Percentiles rank a stretch among this genome's conserved stretches.
These are phyloP conservation scores for Sistotremastrum niveocremeum DNA, from an alignment of 768 basidiomycete species.

Conservation along the genomic window DNA sequence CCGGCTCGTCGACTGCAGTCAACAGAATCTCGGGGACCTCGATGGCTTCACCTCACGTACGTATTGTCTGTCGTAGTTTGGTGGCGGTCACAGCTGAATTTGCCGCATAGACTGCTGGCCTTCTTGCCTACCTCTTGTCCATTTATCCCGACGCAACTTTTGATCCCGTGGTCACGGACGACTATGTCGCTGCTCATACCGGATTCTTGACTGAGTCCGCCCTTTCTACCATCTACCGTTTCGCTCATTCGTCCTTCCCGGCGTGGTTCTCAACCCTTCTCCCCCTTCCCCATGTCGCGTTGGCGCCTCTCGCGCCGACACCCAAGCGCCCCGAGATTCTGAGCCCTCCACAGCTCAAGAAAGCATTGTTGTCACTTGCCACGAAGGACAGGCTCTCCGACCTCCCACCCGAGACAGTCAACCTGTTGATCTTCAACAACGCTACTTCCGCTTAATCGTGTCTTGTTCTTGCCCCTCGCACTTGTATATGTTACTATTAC, in stretches of 20 bases:
- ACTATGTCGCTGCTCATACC: constrained; percentile 22
- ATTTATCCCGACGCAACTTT: constrained; percentile 63
- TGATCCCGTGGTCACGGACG: constrained; percentile 32
- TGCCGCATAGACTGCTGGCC: constrained; percentile 43
- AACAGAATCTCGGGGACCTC: constrained; percentile 82
- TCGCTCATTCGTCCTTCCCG: constrained; percentile 44
- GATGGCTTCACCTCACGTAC: constrained; percentile 85
- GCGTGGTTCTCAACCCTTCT: constrained; percentile 43
- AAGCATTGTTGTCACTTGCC: constrained; percentile 50
- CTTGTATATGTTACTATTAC: no score
- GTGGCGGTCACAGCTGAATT: not conserved
- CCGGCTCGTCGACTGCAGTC: constrained; percentile 40
- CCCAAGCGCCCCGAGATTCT: constrained; percentile 30
- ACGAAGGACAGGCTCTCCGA: constrained; percentile 40
- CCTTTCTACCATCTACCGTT: constrained; percentile 36
- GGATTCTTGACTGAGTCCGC: constrained; percentile 21
- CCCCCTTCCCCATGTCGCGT: constrained; percentile 37
- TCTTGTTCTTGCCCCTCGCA: no score
- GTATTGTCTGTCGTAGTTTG: constrained; percentile 4
- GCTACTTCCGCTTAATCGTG: constrained; percentile 25
- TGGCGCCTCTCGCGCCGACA: constrained; percentile 27
- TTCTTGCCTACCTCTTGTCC: constrained; percentile 85
- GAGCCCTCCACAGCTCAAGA: constrained; percentile 64
- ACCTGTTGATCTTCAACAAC: constrained; percentile 75
- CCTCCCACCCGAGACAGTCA: constrained; percentile 39